These are phyloP conservation scores for Scleroderma bovista DNA, from an alignment of 768 basidiomycete species.

Conservation along the genomic window DNA sequence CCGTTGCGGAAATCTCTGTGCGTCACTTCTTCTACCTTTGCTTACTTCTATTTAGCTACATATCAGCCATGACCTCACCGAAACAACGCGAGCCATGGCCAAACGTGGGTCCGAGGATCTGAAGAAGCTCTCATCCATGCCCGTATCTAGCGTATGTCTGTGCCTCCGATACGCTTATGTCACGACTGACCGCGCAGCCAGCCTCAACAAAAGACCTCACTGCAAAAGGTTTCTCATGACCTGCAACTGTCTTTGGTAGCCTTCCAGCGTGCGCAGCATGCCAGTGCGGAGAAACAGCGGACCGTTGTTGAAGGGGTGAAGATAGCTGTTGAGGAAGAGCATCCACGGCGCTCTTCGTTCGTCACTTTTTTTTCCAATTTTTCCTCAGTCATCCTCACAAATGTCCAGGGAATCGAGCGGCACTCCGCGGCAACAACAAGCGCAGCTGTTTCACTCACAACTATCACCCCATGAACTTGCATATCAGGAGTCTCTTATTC, in stretches of 20 bases:
- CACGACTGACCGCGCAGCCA: conserved; percentile 21
- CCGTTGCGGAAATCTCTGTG: conserved; percentile 79
- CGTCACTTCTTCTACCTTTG: conserved; percentile 30
- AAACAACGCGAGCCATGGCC: conserved; percentile 90
- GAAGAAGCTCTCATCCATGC: conserved; percentile 77
- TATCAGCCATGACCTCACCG: conserved; percentile 87
- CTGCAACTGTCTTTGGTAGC: conserved; percentile 84
- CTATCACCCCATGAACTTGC: conserved; percentile 90
- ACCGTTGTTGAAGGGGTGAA: conserved; percentile 85
- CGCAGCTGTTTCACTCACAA: conserved; percentile 62
- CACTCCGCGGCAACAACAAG: conserved; percentile 59
- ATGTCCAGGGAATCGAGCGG: conserved; percentile 31
- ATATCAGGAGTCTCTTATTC: conserved; percentile 82
- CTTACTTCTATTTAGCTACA: not conserved
- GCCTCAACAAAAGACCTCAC: conserved; percentile 76
- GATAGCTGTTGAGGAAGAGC: conserved; percentile 75
- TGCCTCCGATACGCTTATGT: not conserved
- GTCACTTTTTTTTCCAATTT: not conserved
- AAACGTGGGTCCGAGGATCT: conserved; percentile 91
- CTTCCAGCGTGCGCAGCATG: conserved; percentile 88
- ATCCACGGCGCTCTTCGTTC: conserved; percentile 26
- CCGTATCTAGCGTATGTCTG: conserved; percentile 49
- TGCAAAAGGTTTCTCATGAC: conserved; percentile 93
- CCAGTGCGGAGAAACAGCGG: conserved; percentile 85
- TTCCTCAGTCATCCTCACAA: not conserved